Percentiles rank a stretch among this genome's conserved stretches.
phyloP scores from a whole-genome alignment of 2,329 filamentous ascomycete genomes.

The Xylaria sp. region DNA sequence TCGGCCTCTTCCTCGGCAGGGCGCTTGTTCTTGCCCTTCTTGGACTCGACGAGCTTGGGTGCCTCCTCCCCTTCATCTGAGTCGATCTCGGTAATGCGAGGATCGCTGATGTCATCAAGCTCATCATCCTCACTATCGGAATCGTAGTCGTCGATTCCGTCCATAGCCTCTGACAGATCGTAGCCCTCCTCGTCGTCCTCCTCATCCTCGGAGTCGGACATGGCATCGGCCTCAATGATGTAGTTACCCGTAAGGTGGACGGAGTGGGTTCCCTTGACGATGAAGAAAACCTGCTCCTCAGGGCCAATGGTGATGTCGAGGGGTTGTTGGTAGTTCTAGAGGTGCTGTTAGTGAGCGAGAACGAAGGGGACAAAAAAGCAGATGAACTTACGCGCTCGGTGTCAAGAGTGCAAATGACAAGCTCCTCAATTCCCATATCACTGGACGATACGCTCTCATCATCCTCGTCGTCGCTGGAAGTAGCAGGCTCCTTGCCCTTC shows the following conservation, averaged over 20 bases:
- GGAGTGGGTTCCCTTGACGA: conserved; percentile 81
- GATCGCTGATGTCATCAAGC: conserved; percentile 70
- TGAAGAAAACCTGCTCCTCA: conserved; percentile 87
- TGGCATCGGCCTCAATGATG: conserved; percentile 64
- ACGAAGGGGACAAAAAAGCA: background rate
- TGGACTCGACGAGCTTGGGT: conserved; percentile 53
- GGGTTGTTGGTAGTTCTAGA: conserved; percentile 86
- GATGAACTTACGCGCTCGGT: conserved; percentile 68
- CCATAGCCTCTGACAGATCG: conserved; percentile 73
- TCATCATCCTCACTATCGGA: conserved; percentile 67
- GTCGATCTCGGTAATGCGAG: conserved; percentile 78
- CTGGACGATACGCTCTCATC: conserved; percentile 55
- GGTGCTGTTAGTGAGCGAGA: conserved; percentile 24
- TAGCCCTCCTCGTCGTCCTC: conserved; percentile 65
- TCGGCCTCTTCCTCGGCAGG: conserved; percentile 66
- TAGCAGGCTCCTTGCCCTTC: conserved; percentile 68
- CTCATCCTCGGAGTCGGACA: conserved; percentile 56
- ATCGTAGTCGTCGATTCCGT: conserved; percentile 65
- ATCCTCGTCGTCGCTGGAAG: conserved; percentile 38
- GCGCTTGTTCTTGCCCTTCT: conserved; percentile 91
- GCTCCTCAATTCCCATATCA: conserved; percentile 71
- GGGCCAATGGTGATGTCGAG: conserved; percentile 89
- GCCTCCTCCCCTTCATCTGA: conserved; percentile 71
- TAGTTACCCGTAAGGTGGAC: conserved; percentile 96
- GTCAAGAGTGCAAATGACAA: conserved; percentile 92